Evolutionary conservation across 2,329 filamentous ascomycete species (phyloP), one percentile per base, ranked within the genome.

Genomic region (Cladosporium sp.): DNA sequence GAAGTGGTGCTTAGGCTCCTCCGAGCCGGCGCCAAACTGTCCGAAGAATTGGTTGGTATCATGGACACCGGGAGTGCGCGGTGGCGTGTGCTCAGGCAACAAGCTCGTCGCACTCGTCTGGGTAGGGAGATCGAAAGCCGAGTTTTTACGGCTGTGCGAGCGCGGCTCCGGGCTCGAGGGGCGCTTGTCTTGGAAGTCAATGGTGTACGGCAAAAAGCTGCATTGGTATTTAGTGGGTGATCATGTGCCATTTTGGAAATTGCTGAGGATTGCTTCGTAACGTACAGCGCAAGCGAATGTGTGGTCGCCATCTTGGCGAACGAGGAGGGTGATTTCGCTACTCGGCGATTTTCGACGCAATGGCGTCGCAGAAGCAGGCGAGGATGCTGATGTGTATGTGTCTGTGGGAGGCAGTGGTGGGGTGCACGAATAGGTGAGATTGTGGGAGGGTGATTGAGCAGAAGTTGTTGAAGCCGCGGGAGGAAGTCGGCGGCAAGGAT

Each of bases 181-280:
- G 53, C 31, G 58, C 54, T 53, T 87, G 61, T 85, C 84, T 50
- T 74, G 66, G 70, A 97, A 97, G 70, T 95, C 85, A 64, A 95
- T 78, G 38, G 92, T 97, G 69, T 95, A 91, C 33, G 92, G 92
- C 34, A 96, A 81, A 68, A 95, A 95, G 53, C 91, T 95, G 66
- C 2, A 7, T 51, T 41, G 16, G 33, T 14, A 35, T 49, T 53
- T 41, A 56, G 53, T 43, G n/a, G 6, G 7, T 33, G n/a, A 22
- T 16, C 28, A 31, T 9, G 16, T 14, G 16, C n/a, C 4, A 11
- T n/a, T 1, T 14, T 14, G 3, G n/a, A 38, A 6, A 14, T 18
- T 38, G 8, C 1, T 4, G 13, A 7, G 35, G 7, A 14, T n/a
- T 9, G 35, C 6, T 5, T 38, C 16, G n/a, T 14, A 4, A 64